Evolutionary conservation across 2,329 filamentous ascomycete species (phyloP).

Genomic region (Neospermospora avenae): DNA sequence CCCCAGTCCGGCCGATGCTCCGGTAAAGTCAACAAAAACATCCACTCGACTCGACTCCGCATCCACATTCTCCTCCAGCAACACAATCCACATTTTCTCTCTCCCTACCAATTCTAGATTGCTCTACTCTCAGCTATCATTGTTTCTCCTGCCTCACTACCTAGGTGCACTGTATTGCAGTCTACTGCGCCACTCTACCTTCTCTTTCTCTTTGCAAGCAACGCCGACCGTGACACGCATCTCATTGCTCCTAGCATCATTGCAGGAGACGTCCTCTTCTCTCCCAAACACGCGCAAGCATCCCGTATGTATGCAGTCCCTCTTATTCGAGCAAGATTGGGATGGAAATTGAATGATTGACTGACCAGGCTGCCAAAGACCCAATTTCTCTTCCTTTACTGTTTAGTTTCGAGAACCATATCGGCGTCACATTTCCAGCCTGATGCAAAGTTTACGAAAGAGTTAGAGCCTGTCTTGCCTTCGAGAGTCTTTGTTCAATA

Average conservation of each 20-base stretch:
- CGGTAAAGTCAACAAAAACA: constrained; percentile 6
- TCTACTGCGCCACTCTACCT: background rate
- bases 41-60: background rate
- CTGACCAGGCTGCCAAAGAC: background rate
- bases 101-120: background rate
- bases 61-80: background rate
- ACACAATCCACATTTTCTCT: background rate
- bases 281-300: background rate
- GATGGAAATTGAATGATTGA: background rate
- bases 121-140: constrained; percentile 3
- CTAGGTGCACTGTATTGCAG: background rate
- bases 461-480: background rate
- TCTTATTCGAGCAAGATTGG: background rate
- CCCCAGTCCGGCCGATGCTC: background rate
- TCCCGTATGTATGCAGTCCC: background rate
- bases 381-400: background rate
- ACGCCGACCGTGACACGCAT: background rate
- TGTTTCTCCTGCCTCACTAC: background rate
- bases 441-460: background rate
- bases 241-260: background rate
- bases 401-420: background rate
- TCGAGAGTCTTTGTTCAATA: background rate
- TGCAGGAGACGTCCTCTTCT: background rate
- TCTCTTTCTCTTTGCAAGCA: background rate
- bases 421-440: constrained; percentile 10